Evolutionary conservation across 2,329 filamentous ascomycete genomes (phyloP).

Genomic region (Aspergillus ibericus): DNA sequence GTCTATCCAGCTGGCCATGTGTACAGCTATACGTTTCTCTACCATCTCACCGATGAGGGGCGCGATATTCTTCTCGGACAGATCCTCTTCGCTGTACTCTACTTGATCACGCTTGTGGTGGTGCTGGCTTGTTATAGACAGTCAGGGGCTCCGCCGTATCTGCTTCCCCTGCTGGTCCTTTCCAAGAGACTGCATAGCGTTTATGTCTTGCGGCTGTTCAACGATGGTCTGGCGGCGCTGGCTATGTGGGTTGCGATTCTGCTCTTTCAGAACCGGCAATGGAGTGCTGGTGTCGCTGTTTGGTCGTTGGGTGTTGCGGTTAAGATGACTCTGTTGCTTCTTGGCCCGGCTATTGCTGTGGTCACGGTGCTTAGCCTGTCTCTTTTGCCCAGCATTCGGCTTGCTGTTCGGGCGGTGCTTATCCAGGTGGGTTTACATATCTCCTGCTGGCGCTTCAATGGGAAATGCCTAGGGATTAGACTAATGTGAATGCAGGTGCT

Average conservation of each 20-base stretch:
- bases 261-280: constrained; percentile 71
- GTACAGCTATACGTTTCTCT: constrained; percentile 81
- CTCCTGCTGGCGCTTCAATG: not conserved
- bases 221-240: constrained; percentile 85
- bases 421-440: constrained; percentile 62
- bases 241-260: constrained; percentile 82
- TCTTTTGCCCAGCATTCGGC: constrained; percentile 62
- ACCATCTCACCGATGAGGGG: constrained; percentile 74
- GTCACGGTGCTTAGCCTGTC: constrained; percentile 74
- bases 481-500: constrained; percentile 43
- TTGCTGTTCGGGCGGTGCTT: constrained; percentile 71
- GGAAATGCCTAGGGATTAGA: not conserved
- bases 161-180: constrained; percentile 80
- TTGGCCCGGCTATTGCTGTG: constrained; percentile 75
- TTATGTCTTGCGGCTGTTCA: constrained; percentile 89
- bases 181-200: constrained; percentile 94
- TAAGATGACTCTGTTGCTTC: constrained; percentile 89
- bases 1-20: constrained; percentile 95
- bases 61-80: constrained; percentile 78
- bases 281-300: constrained; percentile 69
- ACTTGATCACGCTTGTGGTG: constrained; percentile 70
- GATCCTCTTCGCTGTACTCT: constrained; percentile 75
- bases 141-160: constrained; percentile 67
- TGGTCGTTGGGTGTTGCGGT: constrained; percentile 83
- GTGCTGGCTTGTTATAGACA: constrained; percentile 76